A percentile compares a stretch with the other conserved stretches of the same genome.
phyloP scores from a whole-genome alignment of 2,329 filamentous ascomycete species.

The Epichloe coenophiala region DNA sequence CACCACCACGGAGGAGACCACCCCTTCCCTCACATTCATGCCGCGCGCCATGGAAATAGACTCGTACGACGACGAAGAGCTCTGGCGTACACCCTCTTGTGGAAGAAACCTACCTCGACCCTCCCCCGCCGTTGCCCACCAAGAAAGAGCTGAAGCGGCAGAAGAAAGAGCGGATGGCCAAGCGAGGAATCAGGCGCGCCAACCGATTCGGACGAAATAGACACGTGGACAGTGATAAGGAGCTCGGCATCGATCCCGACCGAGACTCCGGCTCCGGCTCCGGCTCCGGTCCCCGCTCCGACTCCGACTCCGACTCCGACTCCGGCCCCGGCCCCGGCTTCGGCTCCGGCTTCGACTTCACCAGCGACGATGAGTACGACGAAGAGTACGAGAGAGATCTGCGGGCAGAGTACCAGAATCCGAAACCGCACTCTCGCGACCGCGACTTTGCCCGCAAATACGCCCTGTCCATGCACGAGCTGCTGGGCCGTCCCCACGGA shows the following conservation, averaged over 20 bases:
- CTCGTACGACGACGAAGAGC: no score
- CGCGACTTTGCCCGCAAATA: conserved; percentile 17
- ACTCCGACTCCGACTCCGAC: no score
- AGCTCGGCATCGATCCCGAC: neutral
- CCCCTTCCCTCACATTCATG: conserved; percentile 15
- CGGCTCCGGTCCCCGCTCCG: no score
- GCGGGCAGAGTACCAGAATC: conserved; percentile 8
- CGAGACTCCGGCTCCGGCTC: no score
- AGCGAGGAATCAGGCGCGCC: neutral
- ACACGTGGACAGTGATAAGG: neutral
- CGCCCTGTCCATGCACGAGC: conserved; percentile 8
- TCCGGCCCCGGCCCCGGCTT: no score
- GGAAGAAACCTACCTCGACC: conserved; percentile 15
- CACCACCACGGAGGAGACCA: conserved; percentile 9
- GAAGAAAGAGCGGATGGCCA: neutral
- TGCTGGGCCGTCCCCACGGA: no score
- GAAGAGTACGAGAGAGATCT: conserved; percentile 4
- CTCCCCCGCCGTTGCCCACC: conserved; percentile 11
- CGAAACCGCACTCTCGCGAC: conserved; percentile 10
- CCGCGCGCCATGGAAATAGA: no score
- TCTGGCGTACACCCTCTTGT: conserved; percentile 5
- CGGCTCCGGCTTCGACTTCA: neutral
- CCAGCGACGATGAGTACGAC: neutral
- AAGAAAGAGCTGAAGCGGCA: neutral
- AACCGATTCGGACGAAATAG: neutral